A percentile compares a stretch with the other conserved stretches of the same genome.
Conservation (phyloP, 2,329 filamentous ascomycete species). For the Cladosporium sp. region DNA sequence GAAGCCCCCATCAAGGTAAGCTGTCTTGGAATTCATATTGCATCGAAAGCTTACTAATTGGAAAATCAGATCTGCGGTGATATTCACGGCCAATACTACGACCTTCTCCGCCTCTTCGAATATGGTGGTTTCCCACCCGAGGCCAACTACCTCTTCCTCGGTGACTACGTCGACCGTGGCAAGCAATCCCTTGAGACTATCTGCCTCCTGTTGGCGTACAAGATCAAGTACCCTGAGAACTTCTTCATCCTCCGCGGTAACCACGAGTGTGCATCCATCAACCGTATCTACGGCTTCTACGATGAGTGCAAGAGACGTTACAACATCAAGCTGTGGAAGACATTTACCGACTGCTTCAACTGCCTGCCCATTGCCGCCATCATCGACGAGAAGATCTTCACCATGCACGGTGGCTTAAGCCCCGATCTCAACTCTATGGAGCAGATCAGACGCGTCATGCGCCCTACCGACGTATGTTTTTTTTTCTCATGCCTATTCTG, state of each 20-base stretch:
- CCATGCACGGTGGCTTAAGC: slow-evolving; percentile 97
- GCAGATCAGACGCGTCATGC: slow-evolving; percentile 98
- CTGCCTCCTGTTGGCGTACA: slow-evolving; percentile 93
- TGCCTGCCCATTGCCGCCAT: slow-evolving; percentile 96
- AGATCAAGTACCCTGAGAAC: slow-evolving; percentile 99
- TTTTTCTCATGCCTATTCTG: slow-evolving; percentile 10
- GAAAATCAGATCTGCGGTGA: slow-evolving; percentile 84
- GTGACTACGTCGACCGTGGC: slow-evolving; percentile 97
- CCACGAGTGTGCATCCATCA: slow-evolving; percentile 98
- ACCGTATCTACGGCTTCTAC: slow-evolving; percentile 99
- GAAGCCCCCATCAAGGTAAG: slow-evolving; percentile 98
- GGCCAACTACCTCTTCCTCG: slow-evolving; percentile 98
- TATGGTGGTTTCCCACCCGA: slow-evolving; percentile 97
- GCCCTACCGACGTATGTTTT: slow-evolving; percentile 87
- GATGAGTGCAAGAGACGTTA: slow-evolving; percentile 99
- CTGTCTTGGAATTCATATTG: background rate
- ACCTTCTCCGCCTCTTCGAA: slow-evolving; percentile 93
- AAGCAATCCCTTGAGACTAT: slow-evolving; percentile 99
- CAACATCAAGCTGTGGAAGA: slow-evolving; percentile 99
- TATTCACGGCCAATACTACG: slow-evolving; percentile 99
- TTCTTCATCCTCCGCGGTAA: slow-evolving; percentile 98
- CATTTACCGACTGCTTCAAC: slow-evolving; percentile 99
- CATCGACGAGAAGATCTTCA: slow-evolving; percentile 99
- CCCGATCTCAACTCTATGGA: slow-evolving; percentile 99
- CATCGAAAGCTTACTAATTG: slow-evolving; percentile 15